phyloP scores from a whole-genome alignment of 805 yeast genomes.

The Priceomyces fermenticarens region DNA sequence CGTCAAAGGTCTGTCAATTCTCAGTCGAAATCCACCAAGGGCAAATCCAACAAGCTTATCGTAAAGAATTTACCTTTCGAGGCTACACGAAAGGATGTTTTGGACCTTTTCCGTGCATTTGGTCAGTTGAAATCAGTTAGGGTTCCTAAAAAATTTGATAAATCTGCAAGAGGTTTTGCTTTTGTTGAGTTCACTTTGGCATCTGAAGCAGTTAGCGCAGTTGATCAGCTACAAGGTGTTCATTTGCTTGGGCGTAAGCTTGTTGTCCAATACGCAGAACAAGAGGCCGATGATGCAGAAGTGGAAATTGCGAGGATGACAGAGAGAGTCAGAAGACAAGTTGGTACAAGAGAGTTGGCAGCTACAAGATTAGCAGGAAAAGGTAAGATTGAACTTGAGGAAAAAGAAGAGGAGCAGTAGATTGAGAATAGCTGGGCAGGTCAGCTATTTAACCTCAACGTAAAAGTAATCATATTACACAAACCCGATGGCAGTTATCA shows the following conservation, averaged over 20 bases:
- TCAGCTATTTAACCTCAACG: too few relatives aligned
- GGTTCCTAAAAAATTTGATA: constrained; percentile 94
- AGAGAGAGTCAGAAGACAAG: constrained; percentile 76
- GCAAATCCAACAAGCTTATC: constrained; percentile 71
- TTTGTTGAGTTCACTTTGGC: constrained; percentile 87
- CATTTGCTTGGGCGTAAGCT: constrained; percentile 94
- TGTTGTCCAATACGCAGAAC: constrained; percentile 89
- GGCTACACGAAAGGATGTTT: constrained; percentile 88
- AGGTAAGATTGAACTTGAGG: constrained; percentile 67
- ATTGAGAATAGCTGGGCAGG: background rate
- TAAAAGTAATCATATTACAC: too few relatives aligned
- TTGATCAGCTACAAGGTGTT: constrained; percentile 91
- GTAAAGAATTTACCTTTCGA: constrained; percentile 97
- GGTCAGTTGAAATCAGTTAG: constrained; percentile 94
- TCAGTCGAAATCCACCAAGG: constrained; percentile 18
- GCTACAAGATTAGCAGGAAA: constrained; percentile 68
- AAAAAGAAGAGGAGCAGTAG: constrained; percentile 36
- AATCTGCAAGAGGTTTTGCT: constrained; percentile 95
- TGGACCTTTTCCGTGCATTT: constrained; percentile 88
- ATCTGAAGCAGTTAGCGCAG: constrained; percentile 89
- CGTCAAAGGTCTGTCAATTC: constrained; percentile 48
- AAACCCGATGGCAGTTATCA: too few relatives aligned
- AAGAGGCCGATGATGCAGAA: constrained; percentile 79
- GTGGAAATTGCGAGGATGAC: constrained; percentile 91
- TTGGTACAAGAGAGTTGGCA: constrained; percentile 70